These are phyloP conservation scores for Danielozyma ontarioensis DNA, from an alignment of 805 yeast genomes.

Conservation along the genomic window DNA sequence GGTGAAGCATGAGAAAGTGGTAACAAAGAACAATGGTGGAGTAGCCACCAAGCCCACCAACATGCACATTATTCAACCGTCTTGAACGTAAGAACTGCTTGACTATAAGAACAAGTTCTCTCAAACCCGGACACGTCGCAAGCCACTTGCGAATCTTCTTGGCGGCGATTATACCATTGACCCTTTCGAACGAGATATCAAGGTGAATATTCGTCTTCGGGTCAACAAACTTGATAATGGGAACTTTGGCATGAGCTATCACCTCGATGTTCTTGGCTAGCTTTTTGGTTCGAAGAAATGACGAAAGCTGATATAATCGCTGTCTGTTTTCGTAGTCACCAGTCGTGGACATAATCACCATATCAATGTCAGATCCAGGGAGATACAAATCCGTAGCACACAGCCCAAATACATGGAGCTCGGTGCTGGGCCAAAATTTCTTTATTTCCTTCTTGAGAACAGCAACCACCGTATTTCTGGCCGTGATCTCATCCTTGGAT, in stretches of 20 bases:
- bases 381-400: conserved; percentile 88
- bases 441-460: conserved; percentile 50
- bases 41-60: conserved; percentile 94
- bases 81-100: conserved; percentile 82
- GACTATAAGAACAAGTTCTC: conserved; percentile 75
- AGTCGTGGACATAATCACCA: conserved; percentile 68
- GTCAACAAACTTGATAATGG: conserved; percentile 88
- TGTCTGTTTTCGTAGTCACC: conserved; percentile 59
- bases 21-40: conserved; percentile 84
- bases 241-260: conserved; percentile 86
- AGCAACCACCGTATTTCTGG: conserved; percentile 61
- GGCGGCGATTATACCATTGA: conserved; percentile 81
- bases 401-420: conserved; percentile 86
- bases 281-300: conserved; percentile 54
- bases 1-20: conserved; percentile 75
- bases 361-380: conserved; percentile 94
- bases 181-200: conserved; percentile 85
- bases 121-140: conserved; percentile 63
- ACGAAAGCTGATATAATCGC: conserved; percentile 67
- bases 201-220: conserved; percentile 64
- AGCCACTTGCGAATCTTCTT: conserved; percentile 73
- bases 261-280: conserved; percentile 76
- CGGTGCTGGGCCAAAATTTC: conserved; percentile 71
- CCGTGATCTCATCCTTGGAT: conserved; percentile 60
- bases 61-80: conserved; percentile 76